Evolutionary conservation across 2,329 filamentous ascomycete genomes (phyloP).

Genomic region (Ilyonectria destructans): DNA sequence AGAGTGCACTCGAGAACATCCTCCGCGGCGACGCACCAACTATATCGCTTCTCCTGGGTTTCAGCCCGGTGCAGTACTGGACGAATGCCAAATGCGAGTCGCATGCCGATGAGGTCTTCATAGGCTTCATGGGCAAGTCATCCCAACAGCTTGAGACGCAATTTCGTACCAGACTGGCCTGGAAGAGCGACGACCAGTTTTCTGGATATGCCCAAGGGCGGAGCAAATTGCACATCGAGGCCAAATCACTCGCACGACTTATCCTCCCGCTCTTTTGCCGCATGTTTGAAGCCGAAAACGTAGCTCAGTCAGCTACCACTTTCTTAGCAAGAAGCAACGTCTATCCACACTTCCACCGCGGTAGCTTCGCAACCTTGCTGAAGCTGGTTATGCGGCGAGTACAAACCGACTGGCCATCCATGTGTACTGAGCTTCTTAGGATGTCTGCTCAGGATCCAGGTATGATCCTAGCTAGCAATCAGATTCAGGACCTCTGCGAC

Average conservation of each 20-base stretch:
- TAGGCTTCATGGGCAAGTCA: constrained; percentile 42
- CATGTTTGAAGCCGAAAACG: constrained; percentile 63
- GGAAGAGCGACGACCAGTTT: constrained; percentile 56
- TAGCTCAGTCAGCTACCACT: constrained; percentile 34
- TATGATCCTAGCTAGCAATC: constrained; percentile 51
- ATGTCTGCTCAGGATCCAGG: constrained; percentile 52
- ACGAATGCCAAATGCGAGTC: constrained; percentile 63
- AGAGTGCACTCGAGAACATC: constrained; percentile 56
- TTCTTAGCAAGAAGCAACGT: constrained; percentile 25
- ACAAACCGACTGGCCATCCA: constrained; percentile 53
- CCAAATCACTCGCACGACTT: constrained; percentile 56
- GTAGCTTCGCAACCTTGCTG: constrained; percentile 59
- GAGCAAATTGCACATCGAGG: constrained; percentile 53
- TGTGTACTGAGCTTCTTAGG: constrained; percentile 51
- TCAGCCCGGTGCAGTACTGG: constrained; percentile 66
- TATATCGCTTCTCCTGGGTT: constrained; percentile 66
- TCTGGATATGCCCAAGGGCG: constrained; percentile 41
- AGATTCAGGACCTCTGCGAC: constrained; percentile 54
- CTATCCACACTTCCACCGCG: constrained; percentile 56
- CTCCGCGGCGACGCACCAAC: constrained; percentile 65
- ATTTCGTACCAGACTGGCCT: constrained; percentile 52
- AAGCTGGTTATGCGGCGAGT: constrained; percentile 55
- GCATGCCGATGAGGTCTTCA: constrained; percentile 58
- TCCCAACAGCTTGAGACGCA: constrained; percentile 39
- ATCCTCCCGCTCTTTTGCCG: constrained; percentile 61